Base-by-base conservation (phyloP, 2,329 filamentous ascomycete species). In the Dothideomycetes sp. region DNA sequence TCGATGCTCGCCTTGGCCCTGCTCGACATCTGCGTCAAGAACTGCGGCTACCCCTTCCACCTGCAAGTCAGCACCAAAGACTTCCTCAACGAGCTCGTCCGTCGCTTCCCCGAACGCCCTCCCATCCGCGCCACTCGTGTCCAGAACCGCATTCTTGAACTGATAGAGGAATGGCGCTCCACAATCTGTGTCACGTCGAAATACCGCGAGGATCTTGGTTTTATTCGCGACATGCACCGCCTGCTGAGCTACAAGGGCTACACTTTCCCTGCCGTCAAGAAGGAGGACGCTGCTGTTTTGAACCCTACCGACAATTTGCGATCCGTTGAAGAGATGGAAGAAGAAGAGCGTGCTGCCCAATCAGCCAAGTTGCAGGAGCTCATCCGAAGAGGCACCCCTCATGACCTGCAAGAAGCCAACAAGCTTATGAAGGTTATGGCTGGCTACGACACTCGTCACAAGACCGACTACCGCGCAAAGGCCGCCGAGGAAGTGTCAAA, bases 371-470 rank as follows among this genome's bases (percentile, higher is more conserved):
- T 98, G 13, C 91, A 98, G 59, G 91, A 98, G 64, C 71, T 98
- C 39, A 96, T 98, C 57, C 81, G 91, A 46, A 74, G 91, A 51
- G 91, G 91, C 41, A 81, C 84, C 4, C 91, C 91, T 18, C 83
- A 93, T 49, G 91, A 98, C 60, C 67, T 98, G 45, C 89, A 95
- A 60, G 91, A 98, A 68, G 91, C 91, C 40, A 98, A 96, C 59
- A 81, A 86, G 52, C 71, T 98, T 39, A 98, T 98, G 91, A 98
- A 98, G 65, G 76, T 98, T 51, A 96, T 98, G 91, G 91, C 91
- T 39, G 91, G 91, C 47, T 98, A 84, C 62, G 91, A 98, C 61
- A 95, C 85, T 44, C 74, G 88, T 52, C 83, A 86, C 60, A 96
- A 96, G 67, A 95, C 91, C 1, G 89, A 98, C 65, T 98, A 95